These are phyloP conservation scores for Nitzschia putrida DNA, from an alignment of 108 stramenopile species.

Conservation along the genomic window DNA sequence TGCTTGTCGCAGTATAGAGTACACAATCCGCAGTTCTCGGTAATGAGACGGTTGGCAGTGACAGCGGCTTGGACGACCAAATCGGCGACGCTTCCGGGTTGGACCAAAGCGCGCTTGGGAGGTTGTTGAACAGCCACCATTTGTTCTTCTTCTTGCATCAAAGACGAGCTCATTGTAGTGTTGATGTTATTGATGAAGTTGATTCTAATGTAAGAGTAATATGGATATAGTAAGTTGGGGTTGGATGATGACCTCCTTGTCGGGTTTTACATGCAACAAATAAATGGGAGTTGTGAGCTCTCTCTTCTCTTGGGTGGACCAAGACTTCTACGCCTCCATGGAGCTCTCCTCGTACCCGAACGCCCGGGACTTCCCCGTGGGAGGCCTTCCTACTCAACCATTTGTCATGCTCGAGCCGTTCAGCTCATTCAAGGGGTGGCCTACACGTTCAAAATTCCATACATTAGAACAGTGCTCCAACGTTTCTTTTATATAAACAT, in stretches of 20 bases:
- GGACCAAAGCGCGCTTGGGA: not conserved
- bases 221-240: not conserved
- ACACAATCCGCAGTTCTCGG: slow-evolving; percentile 36
- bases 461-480: not conserved
- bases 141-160: slow-evolving; percentile 16
- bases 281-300: too few species aligned
- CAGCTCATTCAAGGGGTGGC: not conserved
- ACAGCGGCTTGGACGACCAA: slow-evolving; percentile 15
- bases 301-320: too few species aligned
- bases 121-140: not conserved
- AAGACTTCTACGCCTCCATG: too few species aligned
- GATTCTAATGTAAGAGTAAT: not conserved
- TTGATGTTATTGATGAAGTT: not conserved
- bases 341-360: too few species aligned
- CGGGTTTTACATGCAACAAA: too few species aligned
- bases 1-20: slow-evolving; percentile 39
- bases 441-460: not conserved
- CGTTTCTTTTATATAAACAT: too few species aligned
- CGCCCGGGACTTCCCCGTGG: too few species aligned
- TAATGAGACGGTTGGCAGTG: slow-evolving; percentile 7
- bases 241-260: not conserved
- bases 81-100: slow-evolving; percentile 11
- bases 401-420: not conserved
- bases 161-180: slow-evolving; percentile 13
- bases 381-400: not conserved